Percentiles rank a stretch among this genome's conserved stretches.
Conservation (phyloP, 371 early-diverging fungal species). For the Mortierella sp. region DNA sequence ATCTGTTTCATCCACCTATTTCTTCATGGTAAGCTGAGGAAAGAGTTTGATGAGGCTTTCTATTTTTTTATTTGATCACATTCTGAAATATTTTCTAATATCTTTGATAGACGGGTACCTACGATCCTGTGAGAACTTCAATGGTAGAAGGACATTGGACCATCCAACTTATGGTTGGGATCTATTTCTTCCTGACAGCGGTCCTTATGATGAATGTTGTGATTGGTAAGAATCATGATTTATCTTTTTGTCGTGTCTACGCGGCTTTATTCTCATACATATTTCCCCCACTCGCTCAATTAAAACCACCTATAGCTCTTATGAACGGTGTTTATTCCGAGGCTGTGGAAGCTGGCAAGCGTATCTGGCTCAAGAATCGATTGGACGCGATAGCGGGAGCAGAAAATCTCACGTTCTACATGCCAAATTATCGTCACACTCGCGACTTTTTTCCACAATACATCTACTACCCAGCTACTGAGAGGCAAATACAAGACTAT, state of each 20-base stretch:
- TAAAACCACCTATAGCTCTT: neutral
- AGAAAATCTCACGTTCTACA: neutral
- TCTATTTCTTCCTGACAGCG: constrained; percentile 6
- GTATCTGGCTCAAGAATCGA: constrained; percentile 4
- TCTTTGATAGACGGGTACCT: neutral
- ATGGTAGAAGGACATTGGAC: neutral
- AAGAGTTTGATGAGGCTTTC: neutral
- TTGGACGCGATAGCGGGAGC: neutral
- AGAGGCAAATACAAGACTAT: neutral
- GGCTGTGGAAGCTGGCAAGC: neutral
- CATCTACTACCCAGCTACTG: constrained; percentile 5
- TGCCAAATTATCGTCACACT: neutral
- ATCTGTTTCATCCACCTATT: neutral
- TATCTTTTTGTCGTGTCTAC: neutral
- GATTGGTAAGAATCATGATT: neutral
- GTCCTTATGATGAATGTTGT: constrained; percentile 11
- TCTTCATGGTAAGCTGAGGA: constrained; percentile 4
- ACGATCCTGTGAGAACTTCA: neutral
- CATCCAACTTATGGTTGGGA: neutral
- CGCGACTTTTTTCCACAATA: constrained; percentile 7
- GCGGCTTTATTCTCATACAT: neutral
- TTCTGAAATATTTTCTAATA: neutral
- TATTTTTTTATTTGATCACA: too few relatives aligned
- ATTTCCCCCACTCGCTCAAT: neutral
- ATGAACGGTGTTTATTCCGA: constrained; percentile 5